phyloP scores from a whole-genome alignment of 2,329 filamentous ascomycete genomes.

The Penicillium sp. region DNA sequence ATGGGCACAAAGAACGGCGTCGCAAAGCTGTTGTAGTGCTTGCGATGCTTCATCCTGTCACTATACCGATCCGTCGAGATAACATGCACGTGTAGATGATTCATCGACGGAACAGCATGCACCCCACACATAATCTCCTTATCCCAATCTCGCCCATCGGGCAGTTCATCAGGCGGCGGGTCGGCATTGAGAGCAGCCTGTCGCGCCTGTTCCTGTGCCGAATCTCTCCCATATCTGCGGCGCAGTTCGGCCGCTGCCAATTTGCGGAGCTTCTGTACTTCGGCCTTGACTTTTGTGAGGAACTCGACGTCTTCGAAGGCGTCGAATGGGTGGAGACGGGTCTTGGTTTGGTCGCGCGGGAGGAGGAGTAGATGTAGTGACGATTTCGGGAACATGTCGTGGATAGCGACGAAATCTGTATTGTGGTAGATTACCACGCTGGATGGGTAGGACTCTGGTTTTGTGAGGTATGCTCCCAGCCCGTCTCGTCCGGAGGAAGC shows the following conservation, averaged over 20 bases:
- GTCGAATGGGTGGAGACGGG: conserved; percentile 66
- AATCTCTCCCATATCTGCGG: conserved; percentile 60
- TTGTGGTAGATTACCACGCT: conserved; percentile 61
- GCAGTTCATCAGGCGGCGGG: conserved; percentile 49
- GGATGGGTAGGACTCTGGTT: conserved; percentile 57
- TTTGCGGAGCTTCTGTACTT: conserved; percentile 56
- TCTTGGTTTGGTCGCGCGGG: conserved; percentile 61
- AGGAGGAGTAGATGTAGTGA: conserved; percentile 83
- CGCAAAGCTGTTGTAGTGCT: conserved; percentile 89
- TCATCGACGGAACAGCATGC: conserved; percentile 87
- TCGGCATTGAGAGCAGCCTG: conserved; percentile 61
- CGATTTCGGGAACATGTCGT: conserved; percentile 81
- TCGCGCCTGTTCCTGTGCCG: conserved; percentile 58
- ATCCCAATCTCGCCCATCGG: conserved; percentile 71
- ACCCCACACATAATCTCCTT: conserved; percentile 70
- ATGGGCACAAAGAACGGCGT: conserved; percentile 77
- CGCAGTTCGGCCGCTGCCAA: conserved; percentile 72
- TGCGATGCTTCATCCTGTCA: conserved; percentile 65
- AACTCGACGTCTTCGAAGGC: conserved; percentile 69
- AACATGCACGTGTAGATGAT: conserved; percentile 84
- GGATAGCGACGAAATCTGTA: conserved; percentile 67
- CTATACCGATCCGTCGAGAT: conserved; percentile 74
- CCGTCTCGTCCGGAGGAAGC: conserved; percentile 50
- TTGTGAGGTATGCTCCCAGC: conserved; percentile 61
- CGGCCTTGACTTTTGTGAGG: conserved; percentile 56